A percentile compares a stretch with the other conserved stretches of the same genome.
Evolutionary conservation across 805 yeast species (phyloP).

Genomic region (Millerago galiae): DNA sequence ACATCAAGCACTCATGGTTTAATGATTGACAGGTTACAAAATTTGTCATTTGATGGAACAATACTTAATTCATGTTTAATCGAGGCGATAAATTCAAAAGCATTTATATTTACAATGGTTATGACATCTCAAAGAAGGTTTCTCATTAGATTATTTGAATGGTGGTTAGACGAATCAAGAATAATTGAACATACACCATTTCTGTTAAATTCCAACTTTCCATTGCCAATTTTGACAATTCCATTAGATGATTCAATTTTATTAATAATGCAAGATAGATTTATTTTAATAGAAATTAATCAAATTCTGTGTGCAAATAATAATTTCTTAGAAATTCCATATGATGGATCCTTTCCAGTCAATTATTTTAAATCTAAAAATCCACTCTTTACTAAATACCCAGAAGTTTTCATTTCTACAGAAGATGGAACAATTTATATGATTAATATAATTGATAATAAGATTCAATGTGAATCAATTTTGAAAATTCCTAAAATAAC

Average conservation of each 20-base stretch:
- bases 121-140: slow-evolving; percentile 33
- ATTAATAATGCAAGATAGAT: slow-evolving; percentile 29
- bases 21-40: slow-evolving; percentile 31
- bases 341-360: slow-evolving; percentile 33
- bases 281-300: slow-evolving; percentile 34
- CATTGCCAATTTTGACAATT: slow-evolving; percentile 36
- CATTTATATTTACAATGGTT: slow-evolving; percentile 30
- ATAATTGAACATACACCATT: slow-evolving; percentile 30
- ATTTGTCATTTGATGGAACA: slow-evolving; percentile 35
- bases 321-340: slow-evolving; percentile 24
- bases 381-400: slow-evolving; percentile 13
- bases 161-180: slow-evolving; percentile 34
- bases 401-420: slow-evolving; percentile 20
- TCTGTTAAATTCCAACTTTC: slow-evolving; percentile 34
- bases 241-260: slow-evolving; percentile 36
- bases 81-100: slow-evolving; percentile 29
- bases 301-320: slow-evolving; percentile 43
- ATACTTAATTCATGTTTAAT: slow-evolving; percentile 38
- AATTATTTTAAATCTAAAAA: slow-evolving; percentile 27
- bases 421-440: slow-evolving; percentile 23
- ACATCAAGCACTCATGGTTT: slow-evolving; percentile 32
- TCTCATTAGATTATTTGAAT: slow-evolving; percentile 32
- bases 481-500: slow-evolving; percentile 32
- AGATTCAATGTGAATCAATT: slow-evolving; percentile 24
- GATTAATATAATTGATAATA: slow-evolving; percentile 19